Conservation (phyloP, 176 grass and related monocot species). For the Urochloa ruziziensis region DNA sequence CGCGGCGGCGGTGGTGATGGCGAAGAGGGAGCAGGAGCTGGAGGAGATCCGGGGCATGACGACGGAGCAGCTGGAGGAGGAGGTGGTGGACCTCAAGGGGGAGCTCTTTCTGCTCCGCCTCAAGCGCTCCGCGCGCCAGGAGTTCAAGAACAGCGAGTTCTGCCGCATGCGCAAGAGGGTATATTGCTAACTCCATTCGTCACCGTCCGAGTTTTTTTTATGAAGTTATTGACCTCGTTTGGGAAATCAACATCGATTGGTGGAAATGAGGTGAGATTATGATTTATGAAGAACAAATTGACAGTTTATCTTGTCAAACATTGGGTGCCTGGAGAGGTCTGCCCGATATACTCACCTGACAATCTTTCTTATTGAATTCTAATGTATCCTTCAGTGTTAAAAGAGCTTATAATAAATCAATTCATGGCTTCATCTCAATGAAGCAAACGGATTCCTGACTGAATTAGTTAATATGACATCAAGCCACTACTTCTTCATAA, state of each 20-base stretch:
- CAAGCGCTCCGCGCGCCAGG: constrained; percentile 84
- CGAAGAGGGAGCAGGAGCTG: constrained; percentile 86
- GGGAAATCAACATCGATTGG: neutral
- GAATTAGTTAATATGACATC: neutral
- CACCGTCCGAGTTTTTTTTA: neutral
- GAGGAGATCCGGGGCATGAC: constrained; percentile 76
- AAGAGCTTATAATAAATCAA: neutral
- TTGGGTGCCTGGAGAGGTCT: neutral
- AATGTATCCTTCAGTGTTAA: neutral
- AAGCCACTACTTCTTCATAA: neutral
- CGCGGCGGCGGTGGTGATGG: constrained; percentile 52
- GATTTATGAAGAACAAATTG: neutral
- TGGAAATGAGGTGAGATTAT: neutral
- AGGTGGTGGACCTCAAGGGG: constrained; percentile 94
- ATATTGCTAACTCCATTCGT: neutral
- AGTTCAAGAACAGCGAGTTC: constrained; percentile 87
- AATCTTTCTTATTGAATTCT: neutral
- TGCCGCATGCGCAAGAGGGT: constrained; percentile 85
- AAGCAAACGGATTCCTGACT: neutral
- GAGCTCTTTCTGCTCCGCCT: constrained; percentile 96
- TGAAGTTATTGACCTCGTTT: neutral
- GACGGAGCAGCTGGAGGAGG: constrained; percentile 75
- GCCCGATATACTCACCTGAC: neutral
- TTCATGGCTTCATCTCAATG: neutral
- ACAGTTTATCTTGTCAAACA: neutral